A percentile compares a stretch with the other conserved stretches of the same genome.
Conservation (phyloP, 2,329 filamentous ascomycete species). For the Zymoseptoria crescenta region DNA sequence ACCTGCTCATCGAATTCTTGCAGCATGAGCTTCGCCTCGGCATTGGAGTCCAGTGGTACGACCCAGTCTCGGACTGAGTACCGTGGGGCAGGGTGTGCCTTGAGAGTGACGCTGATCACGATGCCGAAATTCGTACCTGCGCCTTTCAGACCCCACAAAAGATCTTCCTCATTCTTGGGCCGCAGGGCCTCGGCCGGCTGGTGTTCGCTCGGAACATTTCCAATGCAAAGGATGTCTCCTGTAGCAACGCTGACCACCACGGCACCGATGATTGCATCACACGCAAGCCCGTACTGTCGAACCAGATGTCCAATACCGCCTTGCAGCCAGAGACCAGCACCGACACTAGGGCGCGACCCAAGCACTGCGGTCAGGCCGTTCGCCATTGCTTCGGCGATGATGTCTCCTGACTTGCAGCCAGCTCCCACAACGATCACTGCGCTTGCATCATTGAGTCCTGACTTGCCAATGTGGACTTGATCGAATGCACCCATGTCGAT, state of each 20-base stretch:
- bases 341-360: conserved; percentile 55
- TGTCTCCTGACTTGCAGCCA: conserved; percentile 51
- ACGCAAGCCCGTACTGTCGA: conserved; percentile 49
- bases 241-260: conserved; percentile 48
- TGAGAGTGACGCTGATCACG: conserved; percentile 47
- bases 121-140: conserved; percentile 55
- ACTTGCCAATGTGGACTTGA: conserved; percentile 38
- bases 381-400: conserved; percentile 42
- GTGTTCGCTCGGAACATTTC: conserved; percentile 43
- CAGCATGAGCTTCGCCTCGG: conserved; percentile 33
- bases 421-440: conserved; percentile 44
- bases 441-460: conserved; percentile 1
- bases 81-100: conserved; percentile 35
- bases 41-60: conserved; percentile 20
- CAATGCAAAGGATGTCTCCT: conserved; percentile 44
- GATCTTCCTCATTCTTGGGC: conserved; percentile 42
- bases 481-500: conserved; percentile 54
- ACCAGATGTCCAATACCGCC: conserved; percentile 57
- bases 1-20: conserved; percentile 34
- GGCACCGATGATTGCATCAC: conserved; percentile 54
- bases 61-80: conserved; percentile 31
- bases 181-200: conserved; percentile 35
- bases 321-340: conserved; percentile 56
- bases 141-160: conserved; percentile 53
- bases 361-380: conserved; percentile 50